Evolutionary conservation across 352 stramenopile species (phyloP).

Genomic region (Elongisporangium prolatum): DNA sequence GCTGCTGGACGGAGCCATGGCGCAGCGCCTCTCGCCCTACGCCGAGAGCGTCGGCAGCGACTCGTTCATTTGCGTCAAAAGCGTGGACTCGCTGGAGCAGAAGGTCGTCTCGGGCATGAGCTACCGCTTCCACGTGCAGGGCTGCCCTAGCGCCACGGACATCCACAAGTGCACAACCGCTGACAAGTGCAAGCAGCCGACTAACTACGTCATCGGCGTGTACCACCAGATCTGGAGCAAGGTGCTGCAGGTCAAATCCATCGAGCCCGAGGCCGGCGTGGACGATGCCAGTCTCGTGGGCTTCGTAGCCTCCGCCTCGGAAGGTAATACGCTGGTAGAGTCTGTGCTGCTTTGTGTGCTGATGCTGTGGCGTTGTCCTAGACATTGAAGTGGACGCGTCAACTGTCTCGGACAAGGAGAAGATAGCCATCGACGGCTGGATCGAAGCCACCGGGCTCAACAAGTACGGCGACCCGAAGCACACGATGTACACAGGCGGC

Average conservation of each 20-base stretch:
- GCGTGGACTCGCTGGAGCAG: slow-evolving; percentile 23
- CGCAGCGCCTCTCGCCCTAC: not conserved
- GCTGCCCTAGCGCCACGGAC: slow-evolving; percentile 26
- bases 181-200: slow-evolving; percentile 18
- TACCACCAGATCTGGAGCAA: slow-evolving; percentile 60
- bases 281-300: not conserved
- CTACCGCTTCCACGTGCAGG: slow-evolving; percentile 62
- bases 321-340: slow-evolving; percentile 13
- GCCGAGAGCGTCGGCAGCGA: not conserved
- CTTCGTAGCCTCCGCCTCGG: slow-evolving; percentile 9
- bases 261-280: slow-evolving; percentile 6
- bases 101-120: slow-evolving; percentile 76
- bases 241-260: slow-evolving; percentile 47
- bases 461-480: slow-evolving; percentile 48
- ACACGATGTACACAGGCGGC: slow-evolving; percentile 61
- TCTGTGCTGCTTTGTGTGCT: too few species aligned
- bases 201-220: slow-evolving; percentile 43
- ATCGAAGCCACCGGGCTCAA: slow-evolving; percentile 53
- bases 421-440: slow-evolving; percentile 47
- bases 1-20: not conserved
- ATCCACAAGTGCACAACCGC: slow-evolving; percentile 32
- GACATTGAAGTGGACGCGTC: slow-evolving; percentile 4
- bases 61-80: not conserved
- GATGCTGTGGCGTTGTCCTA: slow-evolving; percentile 11
- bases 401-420: slow-evolving; percentile 37